Evolutionary conservation across 768 basidiomycete genomes (phyloP).

Genomic region (Amanita thiersii): DNA sequence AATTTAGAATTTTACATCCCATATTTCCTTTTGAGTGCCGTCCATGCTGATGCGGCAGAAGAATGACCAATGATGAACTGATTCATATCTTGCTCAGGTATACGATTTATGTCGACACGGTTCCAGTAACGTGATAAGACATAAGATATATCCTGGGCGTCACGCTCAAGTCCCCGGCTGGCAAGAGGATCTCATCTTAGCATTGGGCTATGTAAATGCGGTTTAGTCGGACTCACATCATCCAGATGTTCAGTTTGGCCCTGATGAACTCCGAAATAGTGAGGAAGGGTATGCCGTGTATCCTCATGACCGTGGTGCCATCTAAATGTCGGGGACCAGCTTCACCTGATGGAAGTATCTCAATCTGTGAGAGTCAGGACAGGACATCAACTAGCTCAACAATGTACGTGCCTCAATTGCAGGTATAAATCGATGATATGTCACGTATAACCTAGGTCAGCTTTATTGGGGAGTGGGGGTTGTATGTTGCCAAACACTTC

Average conservation of each 20-base stretch:
- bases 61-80: conserved; percentile 55
- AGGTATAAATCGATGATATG: conserved; percentile 70
- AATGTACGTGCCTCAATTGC: conserved; percentile 55
- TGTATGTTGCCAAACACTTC: conserved; percentile 11
- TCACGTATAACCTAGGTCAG: conserved; percentile 55
- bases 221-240: conserved; percentile 45
- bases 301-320: conserved; percentile 52
- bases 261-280: conserved; percentile 81
- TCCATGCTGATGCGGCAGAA: conserved; percentile 65
- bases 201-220: conserved; percentile 11
- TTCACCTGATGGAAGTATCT: conserved; percentile 77
- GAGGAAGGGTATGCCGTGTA: conserved; percentile 72
- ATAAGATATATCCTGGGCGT: conserved; percentile 73
- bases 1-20: conserved; percentile 32
- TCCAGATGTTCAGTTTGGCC: conserved; percentile 79
- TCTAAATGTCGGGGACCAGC: conserved; percentile 72
- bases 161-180: conserved; percentile 62
- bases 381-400: conserved; percentile 4
- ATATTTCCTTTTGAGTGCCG: conserved; percentile 67
- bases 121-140: conserved; percentile 73
- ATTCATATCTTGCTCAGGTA: conserved; percentile 81
- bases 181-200: conserved; percentile 14
- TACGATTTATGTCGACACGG: conserved; percentile 76
- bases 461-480: conserved; percentile 9
- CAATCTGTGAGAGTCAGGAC: conserved; percentile 43